phyloP scores from a whole-genome alignment of 2,329 filamentous ascomycete genomes.

The Arthrobotrys pseudoclavata region DNA sequence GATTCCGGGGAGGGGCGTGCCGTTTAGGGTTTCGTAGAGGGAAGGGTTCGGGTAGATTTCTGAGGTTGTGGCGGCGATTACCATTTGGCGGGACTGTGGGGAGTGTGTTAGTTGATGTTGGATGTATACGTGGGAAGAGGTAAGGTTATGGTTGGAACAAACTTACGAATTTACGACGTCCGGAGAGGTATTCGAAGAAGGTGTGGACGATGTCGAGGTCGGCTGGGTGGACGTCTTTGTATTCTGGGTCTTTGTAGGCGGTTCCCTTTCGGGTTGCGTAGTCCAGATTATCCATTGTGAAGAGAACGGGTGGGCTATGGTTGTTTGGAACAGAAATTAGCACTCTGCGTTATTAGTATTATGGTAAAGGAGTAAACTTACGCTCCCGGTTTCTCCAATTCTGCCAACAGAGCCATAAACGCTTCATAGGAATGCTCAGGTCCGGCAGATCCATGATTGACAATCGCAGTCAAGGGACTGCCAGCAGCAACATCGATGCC shows the following conservation, averaged over 20 bases:
- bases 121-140: neutral
- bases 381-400: conserved; percentile 61
- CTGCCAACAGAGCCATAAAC: conserved; percentile 60
- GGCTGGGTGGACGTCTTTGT: conserved; percentile 84
- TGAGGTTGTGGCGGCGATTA: conserved; percentile 77
- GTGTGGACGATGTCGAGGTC: conserved; percentile 82
- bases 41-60: conserved; percentile 67
- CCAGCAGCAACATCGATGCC: conserved; percentile 41
- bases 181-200: conserved; percentile 80
- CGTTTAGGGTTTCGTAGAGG: conserved; percentile 63
- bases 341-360: neutral
- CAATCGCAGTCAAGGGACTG: conserved; percentile 49
- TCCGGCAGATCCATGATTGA: conserved; percentile 58
- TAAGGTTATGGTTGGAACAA: conserved; percentile 20
- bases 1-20: conserved; percentile 64
- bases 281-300: conserved; percentile 82
- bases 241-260: conserved; percentile 79
- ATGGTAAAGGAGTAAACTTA: conserved; percentile 29
- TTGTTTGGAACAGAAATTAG: conserved; percentile 67
- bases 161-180: conserved; percentile 69
- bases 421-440: conserved; percentile 61
- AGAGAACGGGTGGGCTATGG: conserved; percentile 76
- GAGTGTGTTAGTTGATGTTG: conserved; percentile 68
- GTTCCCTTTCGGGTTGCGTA: conserved; percentile 81
- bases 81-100: conserved; percentile 72